Percentiles rank a stretch among this genome's conserved stretches.
Conservation (phyloP, 495 filamentous ascomycete genomes). For the Achaetomiella virescens region DNA sequence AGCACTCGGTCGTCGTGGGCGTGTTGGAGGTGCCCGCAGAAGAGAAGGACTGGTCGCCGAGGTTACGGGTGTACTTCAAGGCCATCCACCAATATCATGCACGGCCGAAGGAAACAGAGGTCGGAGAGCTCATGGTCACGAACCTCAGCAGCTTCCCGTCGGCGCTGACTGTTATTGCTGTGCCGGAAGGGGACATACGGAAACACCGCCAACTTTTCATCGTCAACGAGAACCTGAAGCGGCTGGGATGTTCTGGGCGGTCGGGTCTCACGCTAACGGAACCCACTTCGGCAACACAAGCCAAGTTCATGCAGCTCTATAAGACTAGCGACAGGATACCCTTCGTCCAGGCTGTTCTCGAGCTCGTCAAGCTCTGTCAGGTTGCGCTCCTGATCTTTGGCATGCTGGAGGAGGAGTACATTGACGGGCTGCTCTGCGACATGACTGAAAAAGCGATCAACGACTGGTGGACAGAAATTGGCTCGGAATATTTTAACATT, state of each 20-base stretch:
- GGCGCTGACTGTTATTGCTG: conserved; percentile 76
- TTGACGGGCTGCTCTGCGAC: conserved; percentile 89
- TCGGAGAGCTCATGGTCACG: conserved; percentile 87
- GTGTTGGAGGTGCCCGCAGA: conserved; percentile 79
- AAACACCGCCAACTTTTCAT: conserved; percentile 81
- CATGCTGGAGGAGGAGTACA: conserved; percentile 81
- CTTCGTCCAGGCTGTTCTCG: conserved; percentile 69
- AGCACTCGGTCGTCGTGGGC: conserved; percentile 69
- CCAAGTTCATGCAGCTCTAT: conserved; percentile 90
- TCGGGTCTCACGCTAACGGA: conserved; percentile 71
- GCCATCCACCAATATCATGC: conserved; percentile 80
- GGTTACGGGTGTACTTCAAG: conserved; percentile 76
- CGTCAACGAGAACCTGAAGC: conserved; percentile 91
- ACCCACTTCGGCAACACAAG: conserved; percentile 72
- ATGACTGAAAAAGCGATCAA: conserved; percentile 82
- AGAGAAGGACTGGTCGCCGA: conserved; percentile 71
- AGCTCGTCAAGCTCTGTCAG: conserved; percentile 90
- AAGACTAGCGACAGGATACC: conserved; percentile 74
- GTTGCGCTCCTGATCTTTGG: conserved; percentile 81
- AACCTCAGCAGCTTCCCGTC: conserved; percentile 88
- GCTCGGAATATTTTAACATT: conserved; percentile 79
- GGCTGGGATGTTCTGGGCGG: conserved; percentile 84
- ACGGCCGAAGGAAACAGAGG: conserved; percentile 69
- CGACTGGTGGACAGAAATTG: conserved; percentile 96
- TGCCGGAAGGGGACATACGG: conserved; percentile 79